Evolutionary conservation across 1,139 yeast genomes (phyloP).

Genomic region (Saccharomycopsis hybrid): DNA sequence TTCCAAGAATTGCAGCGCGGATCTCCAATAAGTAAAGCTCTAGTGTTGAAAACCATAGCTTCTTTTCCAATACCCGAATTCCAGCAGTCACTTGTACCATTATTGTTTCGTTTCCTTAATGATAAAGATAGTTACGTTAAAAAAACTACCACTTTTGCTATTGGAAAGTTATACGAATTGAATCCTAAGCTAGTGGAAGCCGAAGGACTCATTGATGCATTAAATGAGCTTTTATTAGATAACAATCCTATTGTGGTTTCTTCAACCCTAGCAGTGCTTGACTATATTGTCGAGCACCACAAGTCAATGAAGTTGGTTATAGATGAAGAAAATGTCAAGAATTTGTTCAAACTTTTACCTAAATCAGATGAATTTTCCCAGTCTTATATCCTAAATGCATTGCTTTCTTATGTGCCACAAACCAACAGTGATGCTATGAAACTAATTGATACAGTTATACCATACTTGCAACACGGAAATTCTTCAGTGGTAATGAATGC

Average conservation of each 20-base stretch:
- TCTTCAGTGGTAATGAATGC: conserved; percentile 78
- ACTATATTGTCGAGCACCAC: conserved; percentile 53
- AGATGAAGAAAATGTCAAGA: neutral
- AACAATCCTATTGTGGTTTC: conserved; percentile 61
- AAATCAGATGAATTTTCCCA: conserved; percentile 77
- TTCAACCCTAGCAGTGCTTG: conserved; percentile 65
- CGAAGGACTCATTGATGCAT: conserved; percentile 42
- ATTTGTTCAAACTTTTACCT: conserved; percentile 5
- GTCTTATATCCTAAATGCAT: conserved; percentile 58
- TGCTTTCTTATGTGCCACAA: conserved; percentile 69
- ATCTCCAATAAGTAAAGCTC: conserved; percentile 36
- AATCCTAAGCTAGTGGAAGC: conserved; percentile 43
- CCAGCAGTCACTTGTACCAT: conserved; percentile 35
- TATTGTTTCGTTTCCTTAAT: conserved; percentile 34
- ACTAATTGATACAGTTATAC: conserved; percentile 61
- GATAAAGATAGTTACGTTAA: conserved; percentile 54
- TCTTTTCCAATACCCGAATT: conserved; percentile 52
- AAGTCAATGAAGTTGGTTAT: conserved; percentile 23
- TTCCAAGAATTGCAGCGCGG: conserved; percentile 41
- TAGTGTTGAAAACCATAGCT: conserved; percentile 62
- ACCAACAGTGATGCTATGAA: conserved; percentile 56
- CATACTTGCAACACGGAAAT: conserved; percentile 76
- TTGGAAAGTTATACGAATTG: conserved; percentile 60
- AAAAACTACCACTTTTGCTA: conserved; percentile 63
- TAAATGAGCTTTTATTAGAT: conserved; percentile 55